These are phyloP conservation scores for Elongisporangium senticosum DNA, from an alignment of 352 stramenopile species.

Conservation along the genomic window DNA sequence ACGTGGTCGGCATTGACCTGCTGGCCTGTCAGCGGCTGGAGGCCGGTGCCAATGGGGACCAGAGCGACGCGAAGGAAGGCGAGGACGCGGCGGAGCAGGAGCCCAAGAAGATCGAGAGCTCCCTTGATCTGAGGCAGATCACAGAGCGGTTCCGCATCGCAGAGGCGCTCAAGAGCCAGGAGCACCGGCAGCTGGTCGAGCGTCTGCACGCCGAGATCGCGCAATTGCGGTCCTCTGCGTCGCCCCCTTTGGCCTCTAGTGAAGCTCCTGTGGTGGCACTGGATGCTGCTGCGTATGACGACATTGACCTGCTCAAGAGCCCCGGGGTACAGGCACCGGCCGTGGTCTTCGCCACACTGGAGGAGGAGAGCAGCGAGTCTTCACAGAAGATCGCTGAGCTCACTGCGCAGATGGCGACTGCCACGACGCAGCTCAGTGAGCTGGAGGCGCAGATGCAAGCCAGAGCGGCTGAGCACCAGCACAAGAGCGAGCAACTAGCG, in stretches of 20 bases:
- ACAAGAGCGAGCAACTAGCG: neutral
- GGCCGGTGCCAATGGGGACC: slow-evolving; percentile 5
- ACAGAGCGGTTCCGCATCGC: slow-evolving; percentile 45
- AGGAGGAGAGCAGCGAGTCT: slow-evolving; percentile 7
- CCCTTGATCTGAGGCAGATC: slow-evolving; percentile 41
- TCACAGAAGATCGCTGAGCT: slow-evolving; percentile 1
- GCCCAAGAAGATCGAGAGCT: slow-evolving; percentile 5
- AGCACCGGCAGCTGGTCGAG: slow-evolving; percentile 19
- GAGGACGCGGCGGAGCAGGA: neutral
- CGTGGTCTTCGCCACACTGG: slow-evolving; percentile 2
- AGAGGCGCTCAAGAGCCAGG: slow-evolving; percentile 34
- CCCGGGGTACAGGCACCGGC: slow-evolving; percentile 2
- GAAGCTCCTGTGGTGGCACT: slow-evolving; percentile 6
- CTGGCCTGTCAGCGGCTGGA: slow-evolving; percentile 32
- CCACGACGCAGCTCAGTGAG: slow-evolving; percentile 29
- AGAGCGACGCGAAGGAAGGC: slow-evolving; percentile 5
- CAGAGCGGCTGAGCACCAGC: slow-evolving; percentile 12
- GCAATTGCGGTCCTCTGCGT: slow-evolving; percentile 24
- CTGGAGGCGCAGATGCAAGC: slow-evolving; percentile 31
- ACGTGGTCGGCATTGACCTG: slow-evolving; percentile 71
- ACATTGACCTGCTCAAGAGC: slow-evolving; percentile 49
- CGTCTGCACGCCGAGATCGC: slow-evolving; percentile 19
- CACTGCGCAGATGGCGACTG: slow-evolving; percentile 34
- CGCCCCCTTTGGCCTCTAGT: slow-evolving; percentile 25
- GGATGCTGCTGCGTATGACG: slow-evolving; percentile 27